phyloP scores from a whole-genome alignment of 1,284 basidiomycete species.

The Mycena citricolor region DNA sequence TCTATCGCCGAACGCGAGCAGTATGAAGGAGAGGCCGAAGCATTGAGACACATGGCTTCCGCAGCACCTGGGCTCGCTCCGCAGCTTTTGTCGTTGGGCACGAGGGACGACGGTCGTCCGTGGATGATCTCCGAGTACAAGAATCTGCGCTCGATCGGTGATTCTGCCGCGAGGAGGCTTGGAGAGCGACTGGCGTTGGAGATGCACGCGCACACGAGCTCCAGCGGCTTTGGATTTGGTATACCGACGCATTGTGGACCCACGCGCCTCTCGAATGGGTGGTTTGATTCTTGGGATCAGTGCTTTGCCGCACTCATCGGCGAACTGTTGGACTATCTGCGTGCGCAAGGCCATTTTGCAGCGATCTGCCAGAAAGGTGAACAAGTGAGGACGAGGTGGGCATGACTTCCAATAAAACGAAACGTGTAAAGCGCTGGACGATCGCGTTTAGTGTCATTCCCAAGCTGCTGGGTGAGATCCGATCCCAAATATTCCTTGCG shows the following conservation, averaged over 20 bases:
- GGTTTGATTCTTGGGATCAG: constrained; percentile 71
- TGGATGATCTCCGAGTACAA: constrained; percentile 80
- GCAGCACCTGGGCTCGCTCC: constrained; percentile 74
- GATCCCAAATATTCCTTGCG: not conserved
- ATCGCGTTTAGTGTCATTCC: constrained; percentile 65
- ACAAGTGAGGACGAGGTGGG: constrained; percentile 57
- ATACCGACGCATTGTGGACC: constrained; percentile 81
- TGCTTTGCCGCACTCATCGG: constrained; percentile 70
- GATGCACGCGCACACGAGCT: constrained; percentile 56
- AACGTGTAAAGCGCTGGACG: no score
- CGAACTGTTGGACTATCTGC: constrained; percentile 61
- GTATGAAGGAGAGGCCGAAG: constrained; percentile 70
- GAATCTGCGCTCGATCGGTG: constrained; percentile 50
- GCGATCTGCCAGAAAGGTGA: constrained; percentile 57
- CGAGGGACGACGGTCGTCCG: constrained; percentile 47
- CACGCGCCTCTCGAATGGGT: constrained; percentile 76
- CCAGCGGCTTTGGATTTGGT: constrained; percentile 68
- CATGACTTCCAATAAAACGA: no score
- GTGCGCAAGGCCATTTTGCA: constrained; percentile 42
- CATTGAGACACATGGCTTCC: constrained; percentile 59
- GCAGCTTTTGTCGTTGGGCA: constrained; percentile 52
- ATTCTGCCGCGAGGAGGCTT: constrained; percentile 48
- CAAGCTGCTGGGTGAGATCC: constrained; percentile 53
- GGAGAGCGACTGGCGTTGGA: constrained; percentile 66
- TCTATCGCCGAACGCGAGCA: constrained; percentile 56